A percentile compares a stretch with the other conserved stretches of the same genome.
phyloP scores from a whole-genome alignment of 192 early-diverging fungal species.

The Coemansia aciculifera region DNA sequence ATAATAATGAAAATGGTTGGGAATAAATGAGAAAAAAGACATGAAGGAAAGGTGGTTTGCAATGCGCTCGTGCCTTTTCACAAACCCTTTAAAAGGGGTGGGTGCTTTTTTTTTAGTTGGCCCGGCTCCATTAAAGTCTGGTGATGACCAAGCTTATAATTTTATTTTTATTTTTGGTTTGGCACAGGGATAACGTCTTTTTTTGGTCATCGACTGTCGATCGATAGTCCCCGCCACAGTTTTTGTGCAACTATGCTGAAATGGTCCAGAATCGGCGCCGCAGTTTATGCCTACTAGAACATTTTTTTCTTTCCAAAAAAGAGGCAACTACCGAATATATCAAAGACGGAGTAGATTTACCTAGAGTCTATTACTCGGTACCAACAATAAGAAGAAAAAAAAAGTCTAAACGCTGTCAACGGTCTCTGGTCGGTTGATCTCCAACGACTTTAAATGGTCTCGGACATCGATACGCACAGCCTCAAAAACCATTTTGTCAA shows the following conservation, averaged over 20 bases:
- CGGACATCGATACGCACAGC: slow-evolving; percentile 34
- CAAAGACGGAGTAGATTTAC: not conserved
- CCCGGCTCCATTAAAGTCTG: slow-evolving; percentile 10
- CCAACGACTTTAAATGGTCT: slow-evolving; percentile 26
- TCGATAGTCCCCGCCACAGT: slow-evolving; percentile 1
- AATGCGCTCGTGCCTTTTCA: not conserved
- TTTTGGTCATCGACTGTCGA: not conserved
- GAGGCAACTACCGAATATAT: not conserved
- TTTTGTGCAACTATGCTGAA: not conserved
- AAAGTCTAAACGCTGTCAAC: not conserved
- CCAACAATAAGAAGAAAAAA: too few relatives aligned
- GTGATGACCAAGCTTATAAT: not conserved
- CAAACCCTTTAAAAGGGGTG: not conserved
- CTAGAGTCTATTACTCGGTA: not conserved
- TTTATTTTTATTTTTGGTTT: slow-evolving; percentile 8
- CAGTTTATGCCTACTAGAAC: not conserved
- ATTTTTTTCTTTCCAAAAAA: not conserved
- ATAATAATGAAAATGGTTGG: not conserved
- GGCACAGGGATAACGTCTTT: not conserved
- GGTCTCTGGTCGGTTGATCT: slow-evolving; percentile 7
- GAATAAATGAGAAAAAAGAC: not conserved
- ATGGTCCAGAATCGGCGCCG: not conserved
- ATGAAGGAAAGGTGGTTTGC: not conserved
- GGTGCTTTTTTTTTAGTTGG: slow-evolving; percentile 19
- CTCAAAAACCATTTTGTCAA: slow-evolving; percentile 27